These are phyloP conservation scores for Geotrichum reessii DNA, from an alignment of 1,139 yeast species.

Conservation along the genomic window DNA sequence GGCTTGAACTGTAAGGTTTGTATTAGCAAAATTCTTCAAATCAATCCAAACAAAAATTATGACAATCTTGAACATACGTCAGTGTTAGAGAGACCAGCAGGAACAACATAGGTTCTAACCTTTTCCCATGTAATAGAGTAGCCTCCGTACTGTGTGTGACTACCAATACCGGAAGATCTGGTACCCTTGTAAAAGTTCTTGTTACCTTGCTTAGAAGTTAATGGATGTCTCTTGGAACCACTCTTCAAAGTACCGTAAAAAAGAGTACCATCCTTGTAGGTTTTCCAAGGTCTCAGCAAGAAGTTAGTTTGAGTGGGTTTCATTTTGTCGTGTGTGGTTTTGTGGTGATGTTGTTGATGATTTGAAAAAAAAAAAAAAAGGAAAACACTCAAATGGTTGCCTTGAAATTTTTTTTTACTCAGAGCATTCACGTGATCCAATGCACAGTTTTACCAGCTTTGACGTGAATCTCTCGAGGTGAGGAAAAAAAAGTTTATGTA, in stretches of 20 bases:
- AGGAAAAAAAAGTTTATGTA: no score
- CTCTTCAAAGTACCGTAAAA: slow-evolving; percentile 73
- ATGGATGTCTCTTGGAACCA: slow-evolving; percentile 79
- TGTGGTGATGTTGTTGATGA: background rate
- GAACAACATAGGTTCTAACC: slow-evolving; percentile 88
- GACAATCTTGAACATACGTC: slow-evolving; percentile 22
- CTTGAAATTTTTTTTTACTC: slow-evolving; percentile 1
- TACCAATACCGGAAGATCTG: slow-evolving; percentile 89
- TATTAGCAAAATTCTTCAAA: slow-evolving; percentile 22
- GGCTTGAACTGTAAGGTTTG: slow-evolving; percentile 50
- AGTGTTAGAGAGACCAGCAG: slow-evolving; percentile 42
- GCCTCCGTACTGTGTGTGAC: slow-evolving; percentile 63
- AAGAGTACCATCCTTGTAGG: slow-evolving; percentile 68
- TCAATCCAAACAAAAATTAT: background rate
- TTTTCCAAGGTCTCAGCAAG: slow-evolving; percentile 82
- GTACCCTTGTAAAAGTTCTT: slow-evolving; percentile 94
- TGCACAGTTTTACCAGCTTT: background rate
- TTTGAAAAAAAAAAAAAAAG: background rate
- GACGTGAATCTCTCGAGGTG: background rate
- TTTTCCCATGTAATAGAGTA: slow-evolving; percentile 76
- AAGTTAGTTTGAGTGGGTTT: slow-evolving; percentile 34
- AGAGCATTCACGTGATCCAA: background rate
- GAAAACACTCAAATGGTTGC: slow-evolving; percentile 7
- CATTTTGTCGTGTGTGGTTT: slow-evolving; percentile 28
- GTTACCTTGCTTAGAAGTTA: slow-evolving; percentile 91